A percentile compares a stretch with the other conserved stretches of the same genome.
phyloP scores from a whole-genome alignment of 2,329 filamentous ascomycete species.

The Penicillium hordei region DNA sequence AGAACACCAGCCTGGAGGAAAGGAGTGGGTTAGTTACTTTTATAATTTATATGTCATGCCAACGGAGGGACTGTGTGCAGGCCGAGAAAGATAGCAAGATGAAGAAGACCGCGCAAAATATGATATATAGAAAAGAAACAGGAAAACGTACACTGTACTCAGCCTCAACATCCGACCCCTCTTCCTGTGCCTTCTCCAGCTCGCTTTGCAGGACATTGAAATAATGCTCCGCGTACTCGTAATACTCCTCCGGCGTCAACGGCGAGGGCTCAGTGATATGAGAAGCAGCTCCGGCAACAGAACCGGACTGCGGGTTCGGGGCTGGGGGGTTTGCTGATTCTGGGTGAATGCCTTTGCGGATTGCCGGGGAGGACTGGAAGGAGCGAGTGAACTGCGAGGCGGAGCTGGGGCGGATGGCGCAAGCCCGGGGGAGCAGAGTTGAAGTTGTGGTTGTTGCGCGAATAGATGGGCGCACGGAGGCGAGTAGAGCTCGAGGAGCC shows the following conservation, averaged over 20 bases:
- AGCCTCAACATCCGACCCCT: conserved; percentile 72
- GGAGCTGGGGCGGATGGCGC: conserved; percentile 9
- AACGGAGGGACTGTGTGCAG: neutral
- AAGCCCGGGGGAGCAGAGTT: conserved; percentile 16
- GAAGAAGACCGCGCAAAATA: neutral
- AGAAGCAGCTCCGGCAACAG: conserved; percentile 43
- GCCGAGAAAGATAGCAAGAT: neutral
- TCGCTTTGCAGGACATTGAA: conserved; percentile 60
- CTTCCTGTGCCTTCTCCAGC: conserved; percentile 74
- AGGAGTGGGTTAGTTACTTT: neutral
- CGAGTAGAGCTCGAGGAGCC: conserved; percentile 45
- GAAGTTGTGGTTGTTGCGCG: conserved; percentile 20
- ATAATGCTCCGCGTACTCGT: conserved; percentile 73
- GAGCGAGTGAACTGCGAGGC: conserved; percentile 17
- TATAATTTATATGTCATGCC: neutral
- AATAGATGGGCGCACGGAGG: conserved; percentile 23
- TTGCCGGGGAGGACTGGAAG: conserved; percentile 39
- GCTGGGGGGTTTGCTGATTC: conserved; percentile 55
- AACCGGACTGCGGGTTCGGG: conserved; percentile 40
- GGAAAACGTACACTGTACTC: conserved; percentile 73
- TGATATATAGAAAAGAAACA: no score
- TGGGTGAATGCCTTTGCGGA: conserved; percentile 58
- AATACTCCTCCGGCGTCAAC: conserved; percentile 70
- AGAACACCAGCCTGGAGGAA: conserved; percentile 74
- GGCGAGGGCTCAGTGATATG: conserved; percentile 58